Conservation (phyloP, 2,329 filamentous ascomycete species). For the Microdochium paspali region DNA sequence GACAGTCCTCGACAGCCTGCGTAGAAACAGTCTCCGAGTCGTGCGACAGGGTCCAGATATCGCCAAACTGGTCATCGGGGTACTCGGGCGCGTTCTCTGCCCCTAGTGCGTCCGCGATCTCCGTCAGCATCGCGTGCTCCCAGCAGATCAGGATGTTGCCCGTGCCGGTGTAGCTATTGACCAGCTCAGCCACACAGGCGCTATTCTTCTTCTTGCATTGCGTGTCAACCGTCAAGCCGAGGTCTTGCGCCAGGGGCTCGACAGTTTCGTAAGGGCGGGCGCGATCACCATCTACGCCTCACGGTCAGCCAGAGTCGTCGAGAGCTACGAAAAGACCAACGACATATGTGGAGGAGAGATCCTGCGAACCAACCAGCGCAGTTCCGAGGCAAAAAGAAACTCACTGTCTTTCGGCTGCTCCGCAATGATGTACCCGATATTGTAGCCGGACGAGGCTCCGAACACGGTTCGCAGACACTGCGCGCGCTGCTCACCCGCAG, state of each 20-base stretch:
- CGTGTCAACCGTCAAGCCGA: constrained; percentile 18
- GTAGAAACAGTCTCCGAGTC: background rate
- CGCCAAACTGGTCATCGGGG: background rate
- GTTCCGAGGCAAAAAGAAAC: no score
- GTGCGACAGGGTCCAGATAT: background rate
- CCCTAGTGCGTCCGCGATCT: background rate
- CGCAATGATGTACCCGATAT: constrained; percentile 18
- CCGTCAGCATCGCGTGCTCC: background rate
- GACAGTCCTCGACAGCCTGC: background rate
- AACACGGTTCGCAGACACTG: constrained; percentile 20
- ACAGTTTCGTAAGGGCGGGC: constrained; percentile 21
- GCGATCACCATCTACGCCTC: constrained; percentile 3
- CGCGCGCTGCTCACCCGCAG: constrained; percentile 17
- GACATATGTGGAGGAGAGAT: no score
- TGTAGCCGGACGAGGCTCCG: constrained; percentile 13
- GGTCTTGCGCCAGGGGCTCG: constrained; percentile 15
- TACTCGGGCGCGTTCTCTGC: background rate
- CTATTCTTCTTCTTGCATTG: constrained; percentile 19
- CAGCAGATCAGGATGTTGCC: constrained; percentile 21
- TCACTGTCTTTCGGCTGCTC: constrained; percentile 17
- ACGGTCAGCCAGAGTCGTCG: no score
- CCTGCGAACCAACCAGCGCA: no score
- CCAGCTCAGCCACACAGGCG: constrained; percentile 15
- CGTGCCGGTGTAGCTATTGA: constrained; percentile 12
- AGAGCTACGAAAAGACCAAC: no score